Base-by-base conservation (phyloP, 441 rosid species). In the Corymbia calophylla region DNA sequence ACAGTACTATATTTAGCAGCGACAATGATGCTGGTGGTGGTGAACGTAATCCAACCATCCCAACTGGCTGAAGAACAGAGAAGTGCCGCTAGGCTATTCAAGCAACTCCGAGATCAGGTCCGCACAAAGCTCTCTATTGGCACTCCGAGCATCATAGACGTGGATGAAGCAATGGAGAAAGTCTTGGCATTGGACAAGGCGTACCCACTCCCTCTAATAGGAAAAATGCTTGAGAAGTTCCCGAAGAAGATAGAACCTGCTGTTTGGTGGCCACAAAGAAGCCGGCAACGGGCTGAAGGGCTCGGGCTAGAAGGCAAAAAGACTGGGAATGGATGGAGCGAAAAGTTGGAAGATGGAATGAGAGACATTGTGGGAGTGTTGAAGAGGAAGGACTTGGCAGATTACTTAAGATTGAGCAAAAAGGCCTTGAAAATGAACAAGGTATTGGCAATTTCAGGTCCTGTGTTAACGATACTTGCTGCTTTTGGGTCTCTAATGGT, bases 41-140 rank as follows among this genome's bases (percentile, higher is more conserved):
- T 8, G 84, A 89, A 89, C 91, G 62, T 73, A 80, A 73, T 89
- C 89, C 89, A 87, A 29, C 95, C 94, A 13, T 93, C 94, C 31
- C 92, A 93, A 53, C 91, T 93, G 29, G 94, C 95, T 12, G 94
- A 93, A 66, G 95, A 93, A 88, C 94, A 91, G 55, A 90, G 95
- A 84, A 93, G 90, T 35, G 92, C 93, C 10, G 62, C 91, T 7
- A 91, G 94, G 80, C 58, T 93, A 56, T 93, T 93, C 53, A 93
- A 92, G 91, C 93, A 91, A 88, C 92, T 90, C 39, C 91, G 73
- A 16, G 44, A 31, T 27, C 90, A 91, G 89, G 89, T 93, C 87
- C 80, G 84, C 15, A 89, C 90, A 5, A 55, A 64, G 85, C 47
- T 92, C 85, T 35, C 89, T 23, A 16, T 90, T 62, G 86, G 89